Conservation (phyloP, 2,329 filamentous ascomycete species). For the Apiospora saccharicola region DNA sequence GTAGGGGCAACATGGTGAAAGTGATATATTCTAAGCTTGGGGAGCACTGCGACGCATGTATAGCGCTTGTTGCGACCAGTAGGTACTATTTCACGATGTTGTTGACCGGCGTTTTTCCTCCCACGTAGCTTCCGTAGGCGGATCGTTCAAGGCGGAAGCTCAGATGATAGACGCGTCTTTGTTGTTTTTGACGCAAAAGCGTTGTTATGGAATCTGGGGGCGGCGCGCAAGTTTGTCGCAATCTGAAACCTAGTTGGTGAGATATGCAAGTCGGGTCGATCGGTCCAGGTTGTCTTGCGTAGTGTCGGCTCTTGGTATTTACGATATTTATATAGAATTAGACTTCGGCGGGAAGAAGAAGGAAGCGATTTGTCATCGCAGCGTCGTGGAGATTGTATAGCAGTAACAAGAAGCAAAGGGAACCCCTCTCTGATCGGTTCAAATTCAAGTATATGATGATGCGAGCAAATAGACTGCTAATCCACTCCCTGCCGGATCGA, state of each 20-base stretch:
- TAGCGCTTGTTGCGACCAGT: constrained; percentile 6
- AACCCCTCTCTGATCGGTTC: constrained; percentile 14
- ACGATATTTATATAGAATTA: not conserved
- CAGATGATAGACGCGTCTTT: not conserved
- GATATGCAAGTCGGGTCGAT: constrained; percentile 20
- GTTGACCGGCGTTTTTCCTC: not conserved
- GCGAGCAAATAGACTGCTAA: not conserved
- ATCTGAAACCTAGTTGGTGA: constrained; percentile 14
- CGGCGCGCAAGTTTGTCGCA: constrained; percentile 18
- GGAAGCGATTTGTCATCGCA: constrained; percentile 7
- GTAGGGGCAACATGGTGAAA: constrained; percentile 53
- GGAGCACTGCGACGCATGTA: constrained; percentile 15
- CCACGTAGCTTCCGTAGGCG: not conserved
- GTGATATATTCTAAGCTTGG: constrained; percentile 6
- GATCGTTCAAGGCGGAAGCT: not conserved
- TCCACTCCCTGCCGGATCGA: not conserved
- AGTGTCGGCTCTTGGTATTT: not conserved
- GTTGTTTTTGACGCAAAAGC: not conserved
- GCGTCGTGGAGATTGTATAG: constrained; percentile 4
- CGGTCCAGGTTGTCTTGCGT: not conserved
- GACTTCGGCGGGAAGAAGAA: constrained; percentile 10
- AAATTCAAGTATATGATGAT: not conserved
- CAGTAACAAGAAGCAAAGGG: not conserved
- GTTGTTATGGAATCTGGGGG: not conserved
- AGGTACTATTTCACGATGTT: not conserved